These are phyloP conservation scores for Ochetophila trinervis DNA, from an alignment of 306 rosid species.

Conservation along the genomic window DNA sequence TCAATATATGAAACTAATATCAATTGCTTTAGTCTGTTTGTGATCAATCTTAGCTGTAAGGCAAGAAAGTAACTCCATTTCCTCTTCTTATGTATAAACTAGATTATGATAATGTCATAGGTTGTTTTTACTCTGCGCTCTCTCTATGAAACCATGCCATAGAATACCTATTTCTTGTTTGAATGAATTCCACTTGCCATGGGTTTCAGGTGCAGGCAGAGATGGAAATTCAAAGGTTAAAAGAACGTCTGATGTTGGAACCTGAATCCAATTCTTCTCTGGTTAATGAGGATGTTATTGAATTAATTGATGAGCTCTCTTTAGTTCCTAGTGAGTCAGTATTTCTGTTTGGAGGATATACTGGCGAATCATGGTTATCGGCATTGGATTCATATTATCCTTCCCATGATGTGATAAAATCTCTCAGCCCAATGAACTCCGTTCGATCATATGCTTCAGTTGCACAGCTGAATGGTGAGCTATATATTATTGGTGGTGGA, in stretches of 20 bases:
- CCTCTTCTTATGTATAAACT: neutral
- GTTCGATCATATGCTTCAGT: constrained; percentile 44
- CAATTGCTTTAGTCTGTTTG: too few species aligned
- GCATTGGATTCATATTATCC: constrained; percentile 56
- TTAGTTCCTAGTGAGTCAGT: constrained; percentile 58
- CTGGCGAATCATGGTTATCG: constrained; percentile 56
- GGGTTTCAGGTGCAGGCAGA: constrained; percentile 41
- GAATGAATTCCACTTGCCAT: constrained; percentile 16
- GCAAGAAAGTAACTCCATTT: neutral
- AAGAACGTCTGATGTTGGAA: constrained; percentile 29
- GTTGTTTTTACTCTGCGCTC: neutral
- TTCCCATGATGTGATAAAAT: constrained; percentile 40
- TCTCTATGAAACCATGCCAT: neutral
- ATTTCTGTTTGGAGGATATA: constrained; percentile 65
- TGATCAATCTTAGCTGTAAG: neutral
- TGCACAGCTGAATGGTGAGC: constrained; percentile 42
- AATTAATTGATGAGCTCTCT: constrained; percentile 26
- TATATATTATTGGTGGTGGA: constrained; percentile 50
- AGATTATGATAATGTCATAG: neutral
- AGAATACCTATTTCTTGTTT: neutral
- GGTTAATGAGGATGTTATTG: constrained; percentile 24
- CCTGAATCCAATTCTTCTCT: constrained; percentile 30
- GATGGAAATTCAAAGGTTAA: constrained; percentile 51
- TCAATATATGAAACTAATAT: neutral
- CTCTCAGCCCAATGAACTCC: constrained; percentile 37